Evolutionary conservation across 106 monocot species (phyloP), one percentile per base, ranked within the genome.

Genomic region (Dactylorhiza incarnata): DNA sequence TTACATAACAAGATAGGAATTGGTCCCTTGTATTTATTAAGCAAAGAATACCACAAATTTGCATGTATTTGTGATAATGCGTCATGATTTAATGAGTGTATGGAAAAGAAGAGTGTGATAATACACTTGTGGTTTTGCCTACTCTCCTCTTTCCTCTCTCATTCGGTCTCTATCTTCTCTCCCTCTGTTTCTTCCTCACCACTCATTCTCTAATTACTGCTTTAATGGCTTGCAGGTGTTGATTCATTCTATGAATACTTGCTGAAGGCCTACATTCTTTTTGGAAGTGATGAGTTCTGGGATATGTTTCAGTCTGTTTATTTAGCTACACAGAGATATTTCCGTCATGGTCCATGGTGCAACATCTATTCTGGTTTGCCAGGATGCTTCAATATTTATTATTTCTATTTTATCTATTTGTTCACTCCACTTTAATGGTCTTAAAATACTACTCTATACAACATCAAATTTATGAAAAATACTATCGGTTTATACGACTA

Each of bases 171-270:
- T 7, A 56, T 17, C 55, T 56, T 17, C 55, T n/a, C 17, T 56
- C n/a, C 7, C 55, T 56, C 55, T 0, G 3, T n/a, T 0, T 56
- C 19, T 53, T 56, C 7, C 55, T 19, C n/a, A 19, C 55, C 55
- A 56, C 3, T 9, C 52, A 13, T 12, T 37, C 59, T 49, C 74
- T 49, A 50, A 45, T 48, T 74, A 15, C 15, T 46, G 4, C 59
- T 70, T 0, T 68, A 0, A 74, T 48, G 59, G 25, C 23, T 79
- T 89, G 74, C 76, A 95, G 95, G 95, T 45, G 92, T 95, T 87
- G 95, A 95, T 82, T 95, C 95, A 73, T 95, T 90, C 82, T 95
- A 95, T 81, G 95, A 95, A 78, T 95, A 95, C 85, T 71, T 95
- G 68, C 71, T 95, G 25, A 95, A 95, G 82, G 95, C 90, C 7